These are phyloP conservation scores for Apiotrichum siamense DNA, from an alignment of 1,284 basidiomycete genomes.

Conservation along the genomic window DNA sequence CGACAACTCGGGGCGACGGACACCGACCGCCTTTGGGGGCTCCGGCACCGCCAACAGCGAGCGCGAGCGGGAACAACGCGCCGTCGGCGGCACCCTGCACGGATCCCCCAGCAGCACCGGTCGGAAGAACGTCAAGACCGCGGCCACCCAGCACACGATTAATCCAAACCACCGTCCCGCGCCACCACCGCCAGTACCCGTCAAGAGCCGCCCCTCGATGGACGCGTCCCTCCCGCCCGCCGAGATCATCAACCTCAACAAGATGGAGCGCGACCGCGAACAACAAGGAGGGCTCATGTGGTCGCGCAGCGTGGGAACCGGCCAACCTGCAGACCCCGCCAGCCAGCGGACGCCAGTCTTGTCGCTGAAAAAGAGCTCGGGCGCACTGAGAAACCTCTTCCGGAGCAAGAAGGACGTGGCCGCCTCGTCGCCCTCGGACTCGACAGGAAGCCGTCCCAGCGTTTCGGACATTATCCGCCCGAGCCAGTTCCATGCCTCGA, in stretches of 20 bases:
- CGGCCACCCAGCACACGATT: neutral
- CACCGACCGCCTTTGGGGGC: neutral
- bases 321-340: conserved; percentile 11
- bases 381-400: conserved; percentile 43
- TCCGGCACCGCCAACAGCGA: conserved; percentile 18
- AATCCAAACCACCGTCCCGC: neutral
- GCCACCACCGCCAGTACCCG: neutral
- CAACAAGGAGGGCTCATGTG: neutral
- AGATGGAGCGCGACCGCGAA: conserved; percentile 1
- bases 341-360: conserved; percentile 27
- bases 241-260: neutral
- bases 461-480: neutral
- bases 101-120: neutral
- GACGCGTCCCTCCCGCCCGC: neutral
- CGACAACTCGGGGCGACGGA: neutral
- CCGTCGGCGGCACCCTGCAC: neutral
- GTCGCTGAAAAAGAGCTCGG: conserved; percentile 42
- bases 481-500: too few species aligned
- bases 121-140: neutral
- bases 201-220: neutral
- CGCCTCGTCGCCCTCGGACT: conserved; percentile 22
- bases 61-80: neutral
- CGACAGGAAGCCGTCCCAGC: neutral
- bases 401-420: conserved; percentile 47
- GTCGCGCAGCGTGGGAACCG: neutral